Conservation (phyloP, 495 filamentous ascomycete genomes). For the Geopyxis carbonaria region DNA sequence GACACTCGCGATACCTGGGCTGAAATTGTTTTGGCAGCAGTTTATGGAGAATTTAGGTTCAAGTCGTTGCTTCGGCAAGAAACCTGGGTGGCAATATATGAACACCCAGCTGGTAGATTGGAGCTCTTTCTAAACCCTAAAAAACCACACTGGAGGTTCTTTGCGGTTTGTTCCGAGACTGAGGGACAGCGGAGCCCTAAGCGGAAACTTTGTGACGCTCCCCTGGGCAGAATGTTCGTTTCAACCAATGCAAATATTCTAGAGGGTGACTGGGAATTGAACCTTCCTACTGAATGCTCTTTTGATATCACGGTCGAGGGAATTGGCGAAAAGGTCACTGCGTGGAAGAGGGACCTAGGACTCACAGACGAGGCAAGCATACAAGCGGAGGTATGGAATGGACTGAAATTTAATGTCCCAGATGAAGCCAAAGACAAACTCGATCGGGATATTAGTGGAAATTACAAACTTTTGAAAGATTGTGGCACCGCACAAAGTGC, state of each 20-base stretch:
- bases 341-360: slow-evolving; percentile 28
- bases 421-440: slow-evolving; percentile 24
- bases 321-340: slow-evolving; percentile 18
- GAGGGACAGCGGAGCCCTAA: slow-evolving; percentile 29
- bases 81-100: slow-evolving; percentile 38
- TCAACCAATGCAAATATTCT: slow-evolving; percentile 21
- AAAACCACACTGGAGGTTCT: slow-evolving; percentile 39
- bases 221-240: slow-evolving; percentile 38
- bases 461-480: slow-evolving; percentile 37
- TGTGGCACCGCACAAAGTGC: slow-evolving; percentile 51
- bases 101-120: slow-evolving; percentile 32
- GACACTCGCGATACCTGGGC: slow-evolving; percentile 28
- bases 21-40: slow-evolving; percentile 24
- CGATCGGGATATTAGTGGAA: slow-evolving; percentile 35
- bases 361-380: slow-evolving; percentile 26
- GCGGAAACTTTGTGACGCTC: slow-evolving; percentile 34
- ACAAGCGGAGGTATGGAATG: slow-evolving; percentile 30
- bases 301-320: slow-evolving; percentile 23
- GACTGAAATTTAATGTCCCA: slow-evolving; percentile 25
- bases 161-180: slow-evolving; percentile 29
- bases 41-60: slow-evolving; percentile 32
- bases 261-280: slow-evolving; percentile 38
- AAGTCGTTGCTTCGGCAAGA: slow-evolving; percentile 32
- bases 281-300: slow-evolving; percentile 26
- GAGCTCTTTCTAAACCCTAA: slow-evolving; percentile 32